Base-by-base conservation (phyloP, 305 asterid genomes). In the Andrographis paniculata region DNA sequence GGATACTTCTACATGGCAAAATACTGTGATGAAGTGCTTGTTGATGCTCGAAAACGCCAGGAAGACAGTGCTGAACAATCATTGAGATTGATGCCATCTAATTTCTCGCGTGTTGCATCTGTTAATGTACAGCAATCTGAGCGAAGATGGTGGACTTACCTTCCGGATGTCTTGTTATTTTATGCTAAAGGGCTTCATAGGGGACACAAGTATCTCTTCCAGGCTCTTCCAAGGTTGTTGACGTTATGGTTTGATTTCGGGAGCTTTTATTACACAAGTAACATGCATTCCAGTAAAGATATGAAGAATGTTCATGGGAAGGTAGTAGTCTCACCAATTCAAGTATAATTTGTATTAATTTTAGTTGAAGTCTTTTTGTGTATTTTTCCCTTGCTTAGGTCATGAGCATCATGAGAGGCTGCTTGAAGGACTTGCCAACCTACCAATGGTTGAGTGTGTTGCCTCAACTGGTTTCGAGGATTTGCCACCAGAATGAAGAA, bases 211-310 rank as follows among this genome's bases (percentile, higher is more conserved):
- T 76, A 86, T 83, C 99, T 91, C 48, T 86, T 79, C 67, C 99
- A 83, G 72, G 99, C 99, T 58, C 85, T 91, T 62, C 98, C 99
- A 15, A 82, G 99, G 68, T 66, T 86, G 82, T 71, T 91, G 50
- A 91, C 99, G 4, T 56, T 91, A 59, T 91, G 99, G 96, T 91
- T 91, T 60, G 99, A 91, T 61, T 91, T 86, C 65, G 99, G 95
- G 48, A 66, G 84, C 60, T 40, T 76, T 56, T 80, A 69, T 59
- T 62, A 61, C 55, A 71, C 74, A 72, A 82, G 79, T 59, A 69
- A 65, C 59, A 59, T 56, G 45, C 68, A 69, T 45, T 68, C 92
- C 60, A 73, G 61, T 61, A 82, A 80, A 64, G 92, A 89, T 45
- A 63, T 91, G 74, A 77, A 75, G 68, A 63, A 48, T 64, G 68